phyloP scores from a whole-genome alignment of 2,329 filamentous ascomycete species.

The Magnaporthiopsis incrustans region DNA sequence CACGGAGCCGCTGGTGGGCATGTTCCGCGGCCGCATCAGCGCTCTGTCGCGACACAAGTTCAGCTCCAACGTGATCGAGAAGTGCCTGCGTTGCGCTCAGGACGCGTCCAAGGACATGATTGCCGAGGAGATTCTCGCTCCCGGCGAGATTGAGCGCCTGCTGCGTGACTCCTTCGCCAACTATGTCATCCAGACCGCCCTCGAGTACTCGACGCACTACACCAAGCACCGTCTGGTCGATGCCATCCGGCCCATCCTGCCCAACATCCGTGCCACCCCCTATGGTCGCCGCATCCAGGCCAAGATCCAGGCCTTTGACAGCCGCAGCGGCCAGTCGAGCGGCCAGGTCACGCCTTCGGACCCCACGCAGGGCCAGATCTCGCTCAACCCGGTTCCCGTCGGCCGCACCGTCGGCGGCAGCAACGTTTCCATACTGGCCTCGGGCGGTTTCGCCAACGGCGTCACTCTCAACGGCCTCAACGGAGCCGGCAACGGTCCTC shows the following conservation, averaged over 20 bases:
- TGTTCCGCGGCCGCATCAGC: conserved; percentile 67
- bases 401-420: conserved; percentile 34
- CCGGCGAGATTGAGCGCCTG: conserved; percentile 76
- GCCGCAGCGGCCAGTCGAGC: conserved; percentile 31
- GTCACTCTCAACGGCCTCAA: conserved; percentile 19
- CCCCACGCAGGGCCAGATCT: conserved; percentile 44
- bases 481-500: conserved; percentile 14
- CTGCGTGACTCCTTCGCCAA: conserved; percentile 92
- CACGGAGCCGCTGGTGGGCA: conserved; percentile 78
- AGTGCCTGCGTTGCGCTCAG: conserved; percentile 77
- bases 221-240: conserved; percentile 74
- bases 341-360: conserved; percentile 46
- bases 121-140: conserved; percentile 69
- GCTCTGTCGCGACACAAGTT: conserved; percentile 90
- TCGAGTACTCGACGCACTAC: conserved; percentile 71
- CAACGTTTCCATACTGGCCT: conserved; percentile 26
- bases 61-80: conserved; percentile 98
- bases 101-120: conserved; percentile 68
- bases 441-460: conserved; percentile 23
- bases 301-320: conserved; percentile 65
- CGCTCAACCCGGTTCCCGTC: conserved; percentile 33
- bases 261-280: conserved; percentile 79
- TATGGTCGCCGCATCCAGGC: conserved; percentile 90
- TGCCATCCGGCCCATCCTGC: conserved; percentile 74
- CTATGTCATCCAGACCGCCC: conserved; percentile 94